Conservation (phyloP, 495 filamentous ascomycete species). For the Pseudoneurospora amorphoporcata region DNA sequence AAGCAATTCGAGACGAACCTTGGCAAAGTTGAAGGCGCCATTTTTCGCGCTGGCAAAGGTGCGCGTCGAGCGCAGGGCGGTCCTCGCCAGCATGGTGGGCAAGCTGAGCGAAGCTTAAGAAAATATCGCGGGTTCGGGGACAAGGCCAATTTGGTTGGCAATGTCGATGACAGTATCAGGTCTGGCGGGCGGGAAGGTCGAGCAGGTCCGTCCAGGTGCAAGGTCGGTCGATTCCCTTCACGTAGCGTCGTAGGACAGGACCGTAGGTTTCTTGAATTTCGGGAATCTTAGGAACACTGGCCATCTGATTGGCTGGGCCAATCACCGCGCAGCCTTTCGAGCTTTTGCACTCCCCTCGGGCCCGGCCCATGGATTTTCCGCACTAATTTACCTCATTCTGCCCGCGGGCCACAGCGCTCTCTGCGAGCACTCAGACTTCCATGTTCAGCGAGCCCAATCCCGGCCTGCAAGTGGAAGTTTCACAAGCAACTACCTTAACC, state of each 20-base stretch:
- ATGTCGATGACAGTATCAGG: constrained; percentile 16
- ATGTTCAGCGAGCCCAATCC: background rate
- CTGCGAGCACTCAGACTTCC: background rate
- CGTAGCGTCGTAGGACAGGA: background rate
- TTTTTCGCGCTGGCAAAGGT: constrained; percentile 60
- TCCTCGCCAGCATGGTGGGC: constrained; percentile 77
- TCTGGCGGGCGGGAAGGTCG: constrained; percentile 18
- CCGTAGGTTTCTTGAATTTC: constrained; percentile 27
- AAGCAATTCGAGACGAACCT: constrained; percentile 38
- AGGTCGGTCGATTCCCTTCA: background rate
- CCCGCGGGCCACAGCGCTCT: background rate
- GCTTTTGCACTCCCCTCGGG: background rate
- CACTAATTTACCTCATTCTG: constrained; percentile 1
- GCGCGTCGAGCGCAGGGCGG: constrained; percentile 71
- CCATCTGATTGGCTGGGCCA: constrained; percentile 19
- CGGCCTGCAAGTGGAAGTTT: background rate
- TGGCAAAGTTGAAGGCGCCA: constrained; percentile 46
- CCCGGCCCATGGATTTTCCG: constrained; percentile 20
- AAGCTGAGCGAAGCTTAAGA: constrained; percentile 36
- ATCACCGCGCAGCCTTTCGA: constrained; percentile 8
- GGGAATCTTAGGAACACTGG: constrained; percentile 29
- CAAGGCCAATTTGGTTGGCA: constrained; percentile 31
- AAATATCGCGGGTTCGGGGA: constrained; percentile 21
- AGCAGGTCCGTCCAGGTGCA: constrained; percentile 18
- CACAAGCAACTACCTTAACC: background rate